Evolutionary conservation across 495 filamentous ascomycete genomes (phyloP).

Genomic region (Tuber melanosporum): DNA sequence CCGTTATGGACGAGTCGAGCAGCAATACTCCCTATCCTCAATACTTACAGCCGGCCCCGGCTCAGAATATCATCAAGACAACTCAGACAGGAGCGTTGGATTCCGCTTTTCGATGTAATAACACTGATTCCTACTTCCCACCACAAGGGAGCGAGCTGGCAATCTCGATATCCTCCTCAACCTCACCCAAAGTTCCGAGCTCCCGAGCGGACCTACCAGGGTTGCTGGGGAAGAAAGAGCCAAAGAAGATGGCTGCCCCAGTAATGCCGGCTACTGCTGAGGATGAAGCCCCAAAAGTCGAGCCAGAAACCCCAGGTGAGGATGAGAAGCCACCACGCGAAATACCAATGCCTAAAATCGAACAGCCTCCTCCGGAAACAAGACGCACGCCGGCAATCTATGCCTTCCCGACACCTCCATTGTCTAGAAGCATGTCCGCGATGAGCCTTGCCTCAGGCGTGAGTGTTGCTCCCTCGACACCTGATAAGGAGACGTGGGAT

Average conservation of each 20-base stretch:
- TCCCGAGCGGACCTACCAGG: slow-evolving; percentile 5
- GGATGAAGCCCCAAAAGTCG: slow-evolving; percentile 16
- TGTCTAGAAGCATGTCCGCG: slow-evolving; percentile 35
- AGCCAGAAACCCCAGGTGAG: slow-evolving; percentile 18
- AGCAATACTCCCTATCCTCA: slow-evolving; percentile 15
- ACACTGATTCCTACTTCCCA: slow-evolving; percentile 35
- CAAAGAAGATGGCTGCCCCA: slow-evolving; percentile 13
- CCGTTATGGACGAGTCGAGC: neutral
- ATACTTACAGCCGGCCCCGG: slow-evolving; percentile 16
- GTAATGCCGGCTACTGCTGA: neutral
- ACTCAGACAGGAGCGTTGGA: slow-evolving; percentile 36
- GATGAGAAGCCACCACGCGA: slow-evolving; percentile 16
- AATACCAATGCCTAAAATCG: slow-evolving; percentile 19
- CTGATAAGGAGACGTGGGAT: slow-evolving; percentile 42
- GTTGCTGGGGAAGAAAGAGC: slow-evolving; percentile 22
- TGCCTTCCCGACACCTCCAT: slow-evolving; percentile 23
- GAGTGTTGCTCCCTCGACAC: slow-evolving; percentile 25
- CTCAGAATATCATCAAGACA: slow-evolving; percentile 39
- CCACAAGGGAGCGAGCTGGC: slow-evolving; percentile 28
- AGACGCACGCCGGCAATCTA: slow-evolving; percentile 16
- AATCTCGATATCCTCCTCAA: slow-evolving; percentile 20
- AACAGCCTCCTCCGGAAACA: slow-evolving; percentile 24
- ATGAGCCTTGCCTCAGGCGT: slow-evolving; percentile 32
- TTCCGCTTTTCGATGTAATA: slow-evolving; percentile 37
- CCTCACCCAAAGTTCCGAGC: slow-evolving; percentile 22